phyloP scores from a whole-genome alignment of 2,329 filamentous ascomycete genomes.

The Alternaria viburni region DNA sequence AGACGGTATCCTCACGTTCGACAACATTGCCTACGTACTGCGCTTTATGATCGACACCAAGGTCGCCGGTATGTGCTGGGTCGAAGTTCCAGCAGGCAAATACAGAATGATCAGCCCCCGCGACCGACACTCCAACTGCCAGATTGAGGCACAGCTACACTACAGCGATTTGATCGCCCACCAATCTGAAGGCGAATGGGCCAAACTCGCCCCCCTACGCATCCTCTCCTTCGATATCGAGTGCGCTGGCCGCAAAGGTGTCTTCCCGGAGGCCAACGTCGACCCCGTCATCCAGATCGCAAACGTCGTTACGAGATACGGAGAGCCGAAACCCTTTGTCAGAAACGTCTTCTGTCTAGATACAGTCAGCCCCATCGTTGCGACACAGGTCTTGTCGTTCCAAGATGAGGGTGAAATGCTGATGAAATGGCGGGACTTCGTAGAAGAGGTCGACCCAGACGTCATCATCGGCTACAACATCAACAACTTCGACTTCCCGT shows the following conservation, averaged over 20 bases:
- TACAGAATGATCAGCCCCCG: constrained; percentile 73
- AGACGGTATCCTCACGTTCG: constrained; percentile 84
- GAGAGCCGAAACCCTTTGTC: constrained; percentile 94
- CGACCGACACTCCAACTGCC: constrained; percentile 86
- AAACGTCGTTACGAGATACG: constrained; percentile 91
- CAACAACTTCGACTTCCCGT: constrained; percentile 97
- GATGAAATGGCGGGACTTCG: constrained; percentile 87
- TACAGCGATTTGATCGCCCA: constrained; percentile 87
- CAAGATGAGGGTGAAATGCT: constrained; percentile 86
- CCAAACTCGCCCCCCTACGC: constrained; percentile 93
- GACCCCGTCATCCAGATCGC: constrained; percentile 98
- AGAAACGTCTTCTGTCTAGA: constrained; percentile 96
- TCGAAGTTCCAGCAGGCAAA: constrained; percentile 77
- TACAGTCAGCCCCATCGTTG: constrained; percentile 90
- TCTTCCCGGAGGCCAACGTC: constrained; percentile 90
- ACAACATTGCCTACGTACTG: constrained; percentile 93
- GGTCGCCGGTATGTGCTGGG: constrained; percentile 96
- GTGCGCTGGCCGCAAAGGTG: constrained; percentile 94
- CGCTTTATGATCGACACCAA: constrained; percentile 98
- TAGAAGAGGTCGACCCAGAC: constrained; percentile 90
- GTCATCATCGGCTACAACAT: constrained; percentile 99
- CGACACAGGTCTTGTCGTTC: constrained; percentile 89
- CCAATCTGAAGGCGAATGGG: constrained; percentile 90
- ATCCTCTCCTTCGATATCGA: constrained; percentile 98
- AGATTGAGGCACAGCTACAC: constrained; percentile 88